phyloP scores from a whole-genome alignment of 2,329 filamentous ascomycete genomes.

The Aspergillus aculeatinus region DNA sequence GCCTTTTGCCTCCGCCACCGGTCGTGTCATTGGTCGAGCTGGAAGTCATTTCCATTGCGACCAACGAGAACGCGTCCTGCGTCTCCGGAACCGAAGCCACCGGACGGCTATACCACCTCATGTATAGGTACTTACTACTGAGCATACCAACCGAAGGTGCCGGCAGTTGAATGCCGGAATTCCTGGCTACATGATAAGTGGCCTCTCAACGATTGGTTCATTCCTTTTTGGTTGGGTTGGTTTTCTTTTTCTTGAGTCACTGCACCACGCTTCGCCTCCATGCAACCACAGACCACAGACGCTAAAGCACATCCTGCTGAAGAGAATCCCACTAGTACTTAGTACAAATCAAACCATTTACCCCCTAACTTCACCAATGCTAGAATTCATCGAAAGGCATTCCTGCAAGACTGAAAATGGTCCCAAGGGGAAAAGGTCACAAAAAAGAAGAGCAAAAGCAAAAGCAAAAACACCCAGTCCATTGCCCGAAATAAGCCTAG shows the following conservation, averaged over 20 bases:
- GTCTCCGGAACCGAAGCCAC: too few species aligned
- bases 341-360: not conserved
- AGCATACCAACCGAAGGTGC: too few species aligned
- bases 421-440: too few species aligned
- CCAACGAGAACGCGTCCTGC: not conserved
- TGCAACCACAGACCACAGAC: conserved; percentile 19
- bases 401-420: not conserved
- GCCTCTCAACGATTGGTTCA: not conserved
- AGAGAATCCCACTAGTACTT: not conserved
- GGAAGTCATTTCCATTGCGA: not conserved
- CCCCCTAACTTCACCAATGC: conserved; percentile 3
- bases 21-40: not conserved
- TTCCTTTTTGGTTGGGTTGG: too few species aligned
- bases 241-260: not conserved
- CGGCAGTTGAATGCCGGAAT: too few species aligned
- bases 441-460: too few species aligned
- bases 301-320: conserved; percentile 17
- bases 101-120: too few species aligned
- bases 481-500: conserved; percentile 3
- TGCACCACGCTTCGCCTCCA: conserved; percentile 19
- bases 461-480: conserved; percentile 1
- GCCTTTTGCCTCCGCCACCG: not conserved
- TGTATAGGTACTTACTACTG: too few species aligned
- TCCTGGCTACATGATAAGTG: not conserved
- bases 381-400: conserved; percentile 1